phyloP scores from a whole-genome alignment of 1,284 basidiomycete species.

The Puccinia polysora region DNA sequence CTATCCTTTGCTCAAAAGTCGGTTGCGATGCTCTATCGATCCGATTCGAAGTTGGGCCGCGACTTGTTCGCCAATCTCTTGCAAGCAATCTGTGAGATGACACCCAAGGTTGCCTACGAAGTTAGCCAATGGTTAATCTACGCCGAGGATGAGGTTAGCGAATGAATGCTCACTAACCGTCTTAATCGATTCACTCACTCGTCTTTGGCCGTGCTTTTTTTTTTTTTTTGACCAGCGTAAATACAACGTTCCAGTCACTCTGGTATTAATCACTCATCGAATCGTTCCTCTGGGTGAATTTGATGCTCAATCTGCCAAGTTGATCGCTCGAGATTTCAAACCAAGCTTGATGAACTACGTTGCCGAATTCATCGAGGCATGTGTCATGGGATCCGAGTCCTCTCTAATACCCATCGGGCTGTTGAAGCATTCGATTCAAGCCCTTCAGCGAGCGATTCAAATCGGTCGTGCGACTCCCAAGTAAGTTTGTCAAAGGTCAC shows the following conservation, averaged over 20 bases:
- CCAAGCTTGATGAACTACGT: slow-evolving; percentile 75
- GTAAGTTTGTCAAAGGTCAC: slow-evolving; percentile 57
- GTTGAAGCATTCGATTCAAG: slow-evolving; percentile 22
- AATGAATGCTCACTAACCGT: background rate
- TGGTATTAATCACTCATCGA: slow-evolving; percentile 75
- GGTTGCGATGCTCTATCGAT: slow-evolving; percentile 12
- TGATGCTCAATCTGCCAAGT: slow-evolving; percentile 86
- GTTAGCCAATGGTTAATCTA: slow-evolving; percentile 95
- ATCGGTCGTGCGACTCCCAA: slow-evolving; percentile 72
- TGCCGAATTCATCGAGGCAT: slow-evolving; percentile 78
- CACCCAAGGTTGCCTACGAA: slow-evolving; percentile 90
- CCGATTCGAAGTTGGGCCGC: slow-evolving; percentile 62
- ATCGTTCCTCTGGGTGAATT: slow-evolving; percentile 73
- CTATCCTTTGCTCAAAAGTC: slow-evolving; percentile 58
- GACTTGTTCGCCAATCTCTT: slow-evolving; percentile 85
- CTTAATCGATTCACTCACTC: slow-evolving; percentile 67
- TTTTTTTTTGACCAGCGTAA: slow-evolving; percentile 62
- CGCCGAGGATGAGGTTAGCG: slow-evolving; percentile 73
- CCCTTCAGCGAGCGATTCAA: slow-evolving; percentile 56
- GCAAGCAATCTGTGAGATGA: slow-evolving; percentile 80
- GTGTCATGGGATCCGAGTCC: slow-evolving; percentile 60
- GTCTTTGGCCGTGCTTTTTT: background rate
- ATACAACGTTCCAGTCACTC: slow-evolving; percentile 89
- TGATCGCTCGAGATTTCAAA: slow-evolving; percentile 68
- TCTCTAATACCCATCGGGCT: slow-evolving; percentile 68